These are phyloP conservation scores for Knufia fluminis DNA, from an alignment of 2,329 filamentous ascomycete genomes.

Conservation along the genomic window DNA sequence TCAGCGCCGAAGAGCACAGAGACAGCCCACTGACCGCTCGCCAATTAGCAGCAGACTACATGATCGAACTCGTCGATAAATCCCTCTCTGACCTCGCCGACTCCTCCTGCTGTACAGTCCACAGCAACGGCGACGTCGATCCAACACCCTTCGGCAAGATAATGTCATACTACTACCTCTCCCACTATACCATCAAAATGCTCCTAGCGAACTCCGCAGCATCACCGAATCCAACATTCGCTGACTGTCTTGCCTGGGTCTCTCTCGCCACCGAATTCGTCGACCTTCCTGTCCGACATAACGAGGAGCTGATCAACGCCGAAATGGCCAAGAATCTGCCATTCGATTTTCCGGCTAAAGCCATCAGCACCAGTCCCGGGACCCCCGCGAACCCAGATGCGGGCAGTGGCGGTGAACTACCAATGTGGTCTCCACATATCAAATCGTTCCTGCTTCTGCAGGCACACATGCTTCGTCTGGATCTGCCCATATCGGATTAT, in stretches of 20 bases:
- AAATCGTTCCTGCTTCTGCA: slow-evolving; percentile 92
- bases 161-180: slow-evolving; percentile 98
- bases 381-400: slow-evolving; percentile 38
- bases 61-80: slow-evolving; percentile 83
- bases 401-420: slow-evolving; percentile 39
- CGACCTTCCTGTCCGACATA: slow-evolving; percentile 93
- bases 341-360: slow-evolving; percentile 9
- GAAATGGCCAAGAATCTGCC: slow-evolving; percentile 78
- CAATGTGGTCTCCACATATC: slow-evolving; percentile 97
- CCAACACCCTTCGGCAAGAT: slow-evolving; percentile 90
- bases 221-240: slow-evolving; percentile 55
- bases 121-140: slow-evolving; percentile 81
- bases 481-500: slow-evolving; percentile 92
- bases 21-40: slow-evolving; percentile 71
- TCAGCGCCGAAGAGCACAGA: slow-evolving; percentile 75
- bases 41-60: slow-evolving; percentile 81
- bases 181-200: slow-evolving; percentile 85
- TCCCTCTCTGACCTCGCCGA: slow-evolving; percentile 73
- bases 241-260: slow-evolving; percentile 85
- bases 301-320: slow-evolving; percentile 93
- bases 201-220: slow-evolving; percentile 68
- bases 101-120: slow-evolving; percentile 74
- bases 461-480: slow-evolving; percentile 86
- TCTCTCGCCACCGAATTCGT: slow-evolving; percentile 90
- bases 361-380: slow-evolving; percentile 3